phyloP scores from a whole-genome alignment of 768 basidiomycete species.

The Suillus clintonianus region DNA sequence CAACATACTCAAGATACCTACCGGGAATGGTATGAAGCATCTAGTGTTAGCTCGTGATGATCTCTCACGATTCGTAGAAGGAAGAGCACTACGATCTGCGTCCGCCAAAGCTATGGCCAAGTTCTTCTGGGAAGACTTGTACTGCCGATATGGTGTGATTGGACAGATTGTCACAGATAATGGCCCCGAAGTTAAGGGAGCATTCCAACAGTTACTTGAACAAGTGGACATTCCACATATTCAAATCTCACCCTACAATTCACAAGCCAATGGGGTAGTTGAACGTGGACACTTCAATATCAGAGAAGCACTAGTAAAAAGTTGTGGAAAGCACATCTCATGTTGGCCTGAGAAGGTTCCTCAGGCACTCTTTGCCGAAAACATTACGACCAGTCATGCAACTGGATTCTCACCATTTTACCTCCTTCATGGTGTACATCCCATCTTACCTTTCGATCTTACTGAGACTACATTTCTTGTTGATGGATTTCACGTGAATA shows the following conservation, averaged over 20 bases:
- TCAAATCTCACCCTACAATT: slow-evolving; percentile 36
- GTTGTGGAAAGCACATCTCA: slow-evolving; percentile 15
- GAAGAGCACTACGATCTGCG: slow-evolving; percentile 18
- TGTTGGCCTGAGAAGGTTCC: slow-evolving; percentile 26
- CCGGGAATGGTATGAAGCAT: slow-evolving; percentile 26
- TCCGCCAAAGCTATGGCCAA: slow-evolving; percentile 16
- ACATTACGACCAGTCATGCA: slow-evolving; percentile 14
- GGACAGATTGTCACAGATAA: slow-evolving; percentile 15
- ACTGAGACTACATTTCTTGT: slow-evolving; percentile 33
- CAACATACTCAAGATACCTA: slow-evolving; percentile 32
- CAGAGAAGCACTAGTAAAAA: slow-evolving; percentile 33
- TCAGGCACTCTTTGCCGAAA: slow-evolving; percentile 25
- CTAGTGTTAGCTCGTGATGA: slow-evolving; percentile 32
- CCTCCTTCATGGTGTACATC: slow-evolving; percentile 30
- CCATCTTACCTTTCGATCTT: slow-evolving; percentile 32
- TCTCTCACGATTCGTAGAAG: slow-evolving; percentile 29
- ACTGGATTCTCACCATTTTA: slow-evolving; percentile 24
- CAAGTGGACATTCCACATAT: slow-evolving; percentile 25
- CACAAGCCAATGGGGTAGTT: slow-evolving; percentile 37
- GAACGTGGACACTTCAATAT: slow-evolving; percentile 34
- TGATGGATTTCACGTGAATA: slow-evolving; percentile 10
- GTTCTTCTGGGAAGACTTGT: slow-evolving; percentile 35
- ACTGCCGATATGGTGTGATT: slow-evolving; percentile 32
- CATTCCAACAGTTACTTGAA: slow-evolving; percentile 10
- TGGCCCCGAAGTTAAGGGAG: slow-evolving; percentile 16